Evolutionary conservation across 2,329 filamentous ascomycete species (phyloP), one percentile per base, ranked within the genome.

Genomic region (Byssochlamys sp.): DNA sequence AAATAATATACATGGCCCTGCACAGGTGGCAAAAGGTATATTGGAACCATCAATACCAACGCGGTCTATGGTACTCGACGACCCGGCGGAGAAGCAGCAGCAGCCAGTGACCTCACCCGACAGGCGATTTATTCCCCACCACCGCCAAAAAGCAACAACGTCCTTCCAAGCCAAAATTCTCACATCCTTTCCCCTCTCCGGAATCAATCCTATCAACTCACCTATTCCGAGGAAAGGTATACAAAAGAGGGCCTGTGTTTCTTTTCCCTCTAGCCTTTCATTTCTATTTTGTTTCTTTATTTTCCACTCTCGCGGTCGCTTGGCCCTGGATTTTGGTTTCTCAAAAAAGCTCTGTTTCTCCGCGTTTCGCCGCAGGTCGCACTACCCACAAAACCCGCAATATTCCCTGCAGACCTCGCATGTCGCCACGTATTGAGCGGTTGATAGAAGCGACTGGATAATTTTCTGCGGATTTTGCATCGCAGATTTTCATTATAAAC

Each of bases 181-280:
- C 39, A 4, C 39, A 19, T 45, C 39, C 6, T 31, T 45, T 45
- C 39, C 39, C n/a, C n/a, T 45, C 39, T 24, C 39, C 39, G 39
- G 39, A 45, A 19, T 24, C 11, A 45, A 45, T 19, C n/a, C n/a
- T n/a, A 45, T 24, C 39, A 45, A 45, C 39, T n/a, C 35, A 2
- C 35, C 39, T 7, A 19, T 19, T 3, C n/a, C 39, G 39, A 45
- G 39, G 39, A 45, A 31, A 45, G 39, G 39, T 45, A 45, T 45
- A 45, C 39, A n/a, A 45, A 5, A 14, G 62, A 48, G 62, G 62
- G 14, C 60, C 60, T 63, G 60, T 29, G 60, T 63, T 53, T 52
- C 10, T 5, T 12, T 33, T 27, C 31, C 33, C 28, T 14, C 25
- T 12, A 11, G 5, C 12, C 27, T 27, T 35, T 54, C 53, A 45